These are phyloP conservation scores for Ceriops tagal DNA, from an alignment of 345 rosid genomes.

Conservation along the genomic window DNA sequence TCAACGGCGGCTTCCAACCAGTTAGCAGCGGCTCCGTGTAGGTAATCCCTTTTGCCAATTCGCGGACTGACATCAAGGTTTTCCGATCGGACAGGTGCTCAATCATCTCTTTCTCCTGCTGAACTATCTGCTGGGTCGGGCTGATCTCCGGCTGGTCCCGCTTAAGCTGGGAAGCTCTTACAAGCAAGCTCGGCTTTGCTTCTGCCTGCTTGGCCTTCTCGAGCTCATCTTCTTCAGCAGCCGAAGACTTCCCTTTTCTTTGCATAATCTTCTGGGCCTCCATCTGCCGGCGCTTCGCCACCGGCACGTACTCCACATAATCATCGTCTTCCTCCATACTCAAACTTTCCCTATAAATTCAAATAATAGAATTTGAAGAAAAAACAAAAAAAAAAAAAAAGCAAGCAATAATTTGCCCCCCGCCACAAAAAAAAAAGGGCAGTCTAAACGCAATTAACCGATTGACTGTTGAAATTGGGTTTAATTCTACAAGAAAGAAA, in stretches of 20 bases:
- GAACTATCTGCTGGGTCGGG: constrained; percentile 71
- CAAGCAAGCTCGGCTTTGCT: constrained; percentile 80
- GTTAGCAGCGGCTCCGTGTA: constrained; percentile 71
- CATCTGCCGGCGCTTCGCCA: constrained; percentile 71
- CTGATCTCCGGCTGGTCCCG: constrained; percentile 74
- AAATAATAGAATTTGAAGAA: no score
- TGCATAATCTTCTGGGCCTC: constrained; percentile 73
- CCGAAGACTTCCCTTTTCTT: constrained; percentile 65
- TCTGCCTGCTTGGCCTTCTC: constrained; percentile 67
- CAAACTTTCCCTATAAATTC: no score
- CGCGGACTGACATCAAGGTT: constrained; percentile 83
- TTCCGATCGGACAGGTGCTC: constrained; percentile 78
- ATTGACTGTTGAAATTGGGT: no score
- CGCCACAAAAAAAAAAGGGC: no score
- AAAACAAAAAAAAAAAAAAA: no score
- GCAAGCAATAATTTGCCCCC: no score
- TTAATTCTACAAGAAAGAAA: no score
- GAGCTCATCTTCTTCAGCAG: constrained; percentile 55
- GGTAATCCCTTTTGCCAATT: constrained; percentile 86
- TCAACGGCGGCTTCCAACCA: constrained; percentile 86
- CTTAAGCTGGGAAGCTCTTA: constrained; percentile 85
- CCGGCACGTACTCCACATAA: constrained; percentile 77
- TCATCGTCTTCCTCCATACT: constrained; percentile 69
- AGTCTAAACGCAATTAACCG: no score
- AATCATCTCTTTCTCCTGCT: constrained; percentile 93